Evolutionary conservation across 2,329 filamentous ascomycete genomes (phyloP), one percentile per base, ranked within the genome.

Genomic region (Cladosporium phlei): DNA sequence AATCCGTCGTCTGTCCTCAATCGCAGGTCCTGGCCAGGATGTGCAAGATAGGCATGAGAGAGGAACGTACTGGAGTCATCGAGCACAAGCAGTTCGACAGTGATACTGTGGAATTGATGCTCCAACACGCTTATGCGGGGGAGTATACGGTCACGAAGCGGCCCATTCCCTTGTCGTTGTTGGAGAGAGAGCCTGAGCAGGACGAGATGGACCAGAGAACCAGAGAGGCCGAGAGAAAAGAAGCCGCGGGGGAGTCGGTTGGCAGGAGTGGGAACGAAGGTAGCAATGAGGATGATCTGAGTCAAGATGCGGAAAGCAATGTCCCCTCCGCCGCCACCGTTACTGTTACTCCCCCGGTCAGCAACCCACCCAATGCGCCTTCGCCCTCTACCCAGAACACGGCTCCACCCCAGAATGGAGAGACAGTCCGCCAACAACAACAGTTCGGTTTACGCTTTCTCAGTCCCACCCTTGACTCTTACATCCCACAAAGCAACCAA

Each of bases 21-120:
- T 55, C 52, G 5, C 22, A 32, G n/a, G 39, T 51, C 1, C 34
- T 56, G 8, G 33, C 44, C 2, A 37, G 10, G 9, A 25, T 16
- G 2, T 50, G 39, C 21, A 47, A 52, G 19, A 21, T 27, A 25
- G 25, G 45, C 11, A 49, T 52, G 47, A 30, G 22, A 16, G 51
- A 52, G 14, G 28, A 34, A 4, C 20, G 28, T 1, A 43, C 37
- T 3, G 43, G 37, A 11, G 24, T 37, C 10, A 54, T 54, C 17
- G 28, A 46, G 10, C 49, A 55, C 30, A n/a, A 47, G 8, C 46
- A 43, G 29, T 56, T 47, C 38, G 51, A 53, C 29, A 44, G 38
- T 4, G 44, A 45, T 19, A 52, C 51, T 7, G 29, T 55, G 37
- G 32, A 47, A 17, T 39, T 51, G 11, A 53, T 56, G 48, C 38